Percentiles rank a stretch among this genome's conserved stretches.
phyloP scores from a whole-genome alignment of 768 basidiomycete genomes.

The Erythrobasidium yunnanense region DNA sequence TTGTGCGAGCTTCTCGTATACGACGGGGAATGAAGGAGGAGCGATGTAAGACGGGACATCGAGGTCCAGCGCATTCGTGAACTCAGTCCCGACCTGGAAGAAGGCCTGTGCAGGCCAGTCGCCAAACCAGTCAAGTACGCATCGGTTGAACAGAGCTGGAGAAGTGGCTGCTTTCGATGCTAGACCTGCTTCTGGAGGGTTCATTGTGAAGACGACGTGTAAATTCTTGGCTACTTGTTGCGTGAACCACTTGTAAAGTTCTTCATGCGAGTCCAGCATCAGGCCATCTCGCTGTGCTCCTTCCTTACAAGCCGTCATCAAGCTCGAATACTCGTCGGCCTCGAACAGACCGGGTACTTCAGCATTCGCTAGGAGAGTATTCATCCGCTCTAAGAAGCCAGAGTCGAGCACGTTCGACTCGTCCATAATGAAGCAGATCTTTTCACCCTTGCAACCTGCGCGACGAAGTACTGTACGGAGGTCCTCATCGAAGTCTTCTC shows the following conservation, averaged over 20 bases:
- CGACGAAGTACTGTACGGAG: slow-evolving; percentile 86
- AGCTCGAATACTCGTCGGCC: slow-evolving; percentile 92
- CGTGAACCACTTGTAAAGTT: slow-evolving; percentile 97
- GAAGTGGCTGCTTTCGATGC: slow-evolving; percentile 94
- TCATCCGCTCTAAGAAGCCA: slow-evolving; percentile 99
- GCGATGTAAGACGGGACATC: slow-evolving; percentile 72
- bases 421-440: slow-evolving; percentile 99
- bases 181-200: slow-evolving; percentile 88
- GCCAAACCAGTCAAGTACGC: slow-evolving; percentile 98
- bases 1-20: slow-evolving; percentile 67
- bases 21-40: slow-evolving; percentile 73
- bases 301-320: slow-evolving; percentile 99
- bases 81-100: slow-evolving; percentile 95
- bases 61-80: slow-evolving; percentile 84
- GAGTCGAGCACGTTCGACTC: slow-evolving; percentile 98
- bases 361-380: slow-evolving; percentile 96
- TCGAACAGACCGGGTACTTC: slow-evolving; percentile 99
- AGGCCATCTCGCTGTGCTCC: slow-evolving; percentile 97
- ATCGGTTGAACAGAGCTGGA: slow-evolving; percentile 95
- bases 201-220: slow-evolving; percentile 99
- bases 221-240: slow-evolving; percentile 95
- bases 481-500: slow-evolving; percentile 97
- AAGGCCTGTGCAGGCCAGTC: slow-evolving; percentile 99
- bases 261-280: slow-evolving; percentile 96
- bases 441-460: slow-evolving; percentile 94